Percentiles rank a stretch among this genome's conserved stretches.
These are phyloP conservation scores for Ophiosphaerella herpotricha DNA, from an alignment of 2,329 filamentous ascomycete genomes.

Conservation along the genomic window DNA sequence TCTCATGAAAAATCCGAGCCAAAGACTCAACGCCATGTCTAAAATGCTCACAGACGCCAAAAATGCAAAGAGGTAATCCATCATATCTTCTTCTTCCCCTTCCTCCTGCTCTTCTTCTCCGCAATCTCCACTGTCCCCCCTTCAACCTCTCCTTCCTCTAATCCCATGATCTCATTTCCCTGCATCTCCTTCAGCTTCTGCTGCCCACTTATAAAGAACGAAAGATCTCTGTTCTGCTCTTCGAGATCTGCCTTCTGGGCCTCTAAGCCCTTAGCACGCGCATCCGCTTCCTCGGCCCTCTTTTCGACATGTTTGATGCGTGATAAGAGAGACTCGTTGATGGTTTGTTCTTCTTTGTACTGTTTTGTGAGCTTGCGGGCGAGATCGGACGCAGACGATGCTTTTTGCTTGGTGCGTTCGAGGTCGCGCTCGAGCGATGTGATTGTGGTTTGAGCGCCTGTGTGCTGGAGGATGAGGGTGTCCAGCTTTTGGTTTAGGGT, in stretches of 20 bases:
- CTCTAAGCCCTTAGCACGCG: conserved; percentile 47
- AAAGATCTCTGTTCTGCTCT: conserved; percentile 85
- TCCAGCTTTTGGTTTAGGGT: conserved; percentile 57
- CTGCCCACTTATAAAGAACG: conserved; percentile 83
- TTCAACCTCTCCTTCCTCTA: conserved; percentile 65
- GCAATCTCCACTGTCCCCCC: conserved; percentile 40
- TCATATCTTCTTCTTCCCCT: conserved; percentile 32
- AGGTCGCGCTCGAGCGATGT: conserved; percentile 74
- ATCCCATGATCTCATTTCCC: conserved; percentile 71
- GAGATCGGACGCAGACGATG: conserved; percentile 73
- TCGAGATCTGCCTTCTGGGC: conserved; percentile 71
- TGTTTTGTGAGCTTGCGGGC: conserved; percentile 76
- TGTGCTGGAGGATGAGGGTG: conserved; percentile 60
- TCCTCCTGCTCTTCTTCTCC: conserved; percentile 27
- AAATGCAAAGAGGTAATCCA: too few species aligned
- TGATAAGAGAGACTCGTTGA: conserved; percentile 79
- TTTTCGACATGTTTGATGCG: conserved; percentile 73
- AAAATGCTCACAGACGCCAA: too few species aligned
- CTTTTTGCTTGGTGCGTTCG: conserved; percentile 58
- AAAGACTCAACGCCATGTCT: too few species aligned
- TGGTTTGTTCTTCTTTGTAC: conserved; percentile 83
- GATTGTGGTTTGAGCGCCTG: conserved; percentile 60
- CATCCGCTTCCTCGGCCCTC: conserved; percentile 61
- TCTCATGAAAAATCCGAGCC: too few species aligned
- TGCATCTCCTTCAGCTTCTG: conserved; percentile 77